Evolutionary conservation across 257 asterid species (phyloP), one percentile per base, ranked within the genome.

Genomic region (Solanum chiquidenum): DNA sequence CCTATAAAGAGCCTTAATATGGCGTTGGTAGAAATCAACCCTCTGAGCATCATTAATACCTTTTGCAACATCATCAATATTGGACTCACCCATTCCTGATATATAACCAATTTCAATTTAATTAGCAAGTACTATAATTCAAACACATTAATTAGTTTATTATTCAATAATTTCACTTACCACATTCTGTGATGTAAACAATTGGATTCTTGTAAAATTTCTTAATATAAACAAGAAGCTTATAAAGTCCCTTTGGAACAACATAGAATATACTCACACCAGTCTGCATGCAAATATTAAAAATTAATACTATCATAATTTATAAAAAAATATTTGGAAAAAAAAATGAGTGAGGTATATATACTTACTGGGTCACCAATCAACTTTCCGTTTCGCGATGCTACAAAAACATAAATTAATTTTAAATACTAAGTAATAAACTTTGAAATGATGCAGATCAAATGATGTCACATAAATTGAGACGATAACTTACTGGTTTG

Each of bases 191-290:
- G 40, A 80, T 6, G 68, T 80, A 80, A 80, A 80, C 68, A 46
- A 7, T 46, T 46, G 85, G 85, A 80, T 80, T 80, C 27, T 80
- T 80, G 85, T 80, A 80, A 46, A 46, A 27, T 14, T 46, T 80
- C 85, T 80, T 46, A 14, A 23, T 46, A 60, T 80, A 80, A 16
- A 44, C 55, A 3, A 92, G 89, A 58, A 93, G 89, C 69, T 92
- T 90, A 71, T 71, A 60, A 49, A 94, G 92, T 60, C 95, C 96
- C 38, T 40, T 82, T n/a, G 95, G 95, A 73, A 89, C 92, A 49
- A 88, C 90, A 55, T 18, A 86, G 52, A 90, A 88, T 21, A 20
- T 66, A 23, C 83, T 74, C 0, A 86, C 87, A 44, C 93, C 92
- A 0, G 95, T 92, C 96, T 94, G 94, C 87, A 72, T 94, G 91